These are phyloP conservation scores for Backusella psychrophila DNA, from an alignment of 192 early-diverging fungal genomes.

Conservation along the genomic window DNA sequence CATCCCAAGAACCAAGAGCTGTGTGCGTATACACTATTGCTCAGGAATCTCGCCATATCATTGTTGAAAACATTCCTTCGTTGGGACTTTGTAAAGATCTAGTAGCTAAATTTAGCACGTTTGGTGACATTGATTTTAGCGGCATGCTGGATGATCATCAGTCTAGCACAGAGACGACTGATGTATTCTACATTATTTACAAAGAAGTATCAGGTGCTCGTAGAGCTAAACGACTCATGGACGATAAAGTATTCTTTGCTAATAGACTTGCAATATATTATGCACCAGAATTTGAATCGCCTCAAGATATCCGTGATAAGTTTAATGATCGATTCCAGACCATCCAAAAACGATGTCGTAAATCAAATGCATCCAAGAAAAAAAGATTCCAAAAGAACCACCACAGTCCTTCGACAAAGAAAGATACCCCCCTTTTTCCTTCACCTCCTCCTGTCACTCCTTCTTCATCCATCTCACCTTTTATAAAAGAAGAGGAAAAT, in stretches of 20 bases:
- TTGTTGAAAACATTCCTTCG: slow-evolving; percentile 33
- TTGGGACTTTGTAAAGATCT: slow-evolving; percentile 17
- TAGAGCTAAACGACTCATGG: slow-evolving; percentile 33
- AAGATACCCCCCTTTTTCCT: background rate
- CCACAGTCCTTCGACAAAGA: background rate
- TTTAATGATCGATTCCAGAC: slow-evolving; percentile 32
- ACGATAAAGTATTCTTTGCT: slow-evolving; percentile 39
- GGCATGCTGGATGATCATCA: slow-evolving; percentile 26
- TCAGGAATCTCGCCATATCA: slow-evolving; percentile 34
- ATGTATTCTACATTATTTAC: slow-evolving; percentile 34
- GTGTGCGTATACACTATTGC: slow-evolving; percentile 33
- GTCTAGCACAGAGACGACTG: slow-evolving; percentile 14
- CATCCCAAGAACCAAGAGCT: slow-evolving; percentile 10
- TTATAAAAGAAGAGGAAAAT: background rate
- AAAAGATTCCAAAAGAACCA: background rate
- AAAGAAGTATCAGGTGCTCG: slow-evolving; percentile 27
- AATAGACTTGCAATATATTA: slow-evolving; percentile 37
- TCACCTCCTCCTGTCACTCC: background rate
- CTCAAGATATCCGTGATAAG: slow-evolving; percentile 43
- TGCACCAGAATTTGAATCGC: slow-evolving; percentile 38
- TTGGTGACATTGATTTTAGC: slow-evolving; percentile 18
- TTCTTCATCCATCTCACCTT: background rate
- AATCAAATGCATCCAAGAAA: background rate
- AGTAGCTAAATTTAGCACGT: slow-evolving; percentile 2
- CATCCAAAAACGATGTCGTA: slow-evolving; percentile 8